Conservation (phyloP, 768 basidiomycete genomes). For the Podaxis carcinomalis region DNA sequence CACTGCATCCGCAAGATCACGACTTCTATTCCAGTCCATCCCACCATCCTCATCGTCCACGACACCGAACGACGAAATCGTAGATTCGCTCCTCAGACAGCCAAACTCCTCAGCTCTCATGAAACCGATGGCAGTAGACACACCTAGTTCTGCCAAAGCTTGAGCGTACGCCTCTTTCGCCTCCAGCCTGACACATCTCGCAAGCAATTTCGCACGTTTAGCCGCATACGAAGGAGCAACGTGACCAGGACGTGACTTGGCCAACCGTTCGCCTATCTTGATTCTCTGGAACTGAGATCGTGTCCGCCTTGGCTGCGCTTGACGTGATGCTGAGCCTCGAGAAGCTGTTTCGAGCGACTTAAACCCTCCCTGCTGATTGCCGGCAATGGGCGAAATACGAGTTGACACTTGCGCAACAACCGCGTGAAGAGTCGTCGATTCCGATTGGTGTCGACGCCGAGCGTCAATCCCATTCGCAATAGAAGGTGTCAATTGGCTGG, state of each 20-base stretch:
- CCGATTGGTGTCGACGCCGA: neutral
- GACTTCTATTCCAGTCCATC: constrained; percentile 34
- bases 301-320: neutral
- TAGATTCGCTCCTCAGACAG: constrained; percentile 9
- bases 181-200: constrained; percentile 9
- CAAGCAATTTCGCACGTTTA: constrained; percentile 22
- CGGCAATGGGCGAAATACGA: neutral
- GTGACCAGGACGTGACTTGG: constrained; percentile 39
- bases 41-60: constrained; percentile 26
- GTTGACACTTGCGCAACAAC: neutral
- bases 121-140: neutral
- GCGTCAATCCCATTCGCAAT: constrained; percentile 15
- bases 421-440: neutral
- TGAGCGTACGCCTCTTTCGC: constrained; percentile 8
- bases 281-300: constrained; percentile 18
- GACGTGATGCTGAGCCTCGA: neutral
- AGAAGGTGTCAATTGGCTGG: neutral
- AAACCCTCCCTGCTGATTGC: neutral
- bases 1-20: constrained; percentile 25
- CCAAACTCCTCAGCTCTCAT: neutral
- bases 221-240: constrained; percentile 26
- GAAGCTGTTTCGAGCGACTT: neutral
- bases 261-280: constrained; percentile 35
- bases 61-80: constrained; percentile 22
- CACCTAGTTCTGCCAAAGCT: neutral